Base-by-base conservation (phyloP, 2,329 filamentous ascomycete genomes). In the Xylogone sp. region DNA sequence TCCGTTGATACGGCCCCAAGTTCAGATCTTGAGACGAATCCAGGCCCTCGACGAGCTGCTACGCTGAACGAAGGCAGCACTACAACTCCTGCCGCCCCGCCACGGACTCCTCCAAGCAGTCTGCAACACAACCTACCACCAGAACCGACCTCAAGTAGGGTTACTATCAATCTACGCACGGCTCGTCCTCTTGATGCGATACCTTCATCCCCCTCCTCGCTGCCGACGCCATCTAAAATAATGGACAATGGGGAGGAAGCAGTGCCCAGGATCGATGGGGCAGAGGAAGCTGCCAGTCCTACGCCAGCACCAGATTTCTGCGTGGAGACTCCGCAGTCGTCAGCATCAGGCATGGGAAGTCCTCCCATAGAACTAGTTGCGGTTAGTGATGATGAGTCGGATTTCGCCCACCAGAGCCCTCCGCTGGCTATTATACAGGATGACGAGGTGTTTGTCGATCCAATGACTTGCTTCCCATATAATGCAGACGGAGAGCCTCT, bases 161-260 rank as follows among this genome's bases (percentile, higher is more conserved):
- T 84, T 46, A 84, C 82, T 9, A 76, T 85, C 49, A 84, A 84
- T 60, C 69, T 84, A 46, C 78, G 81, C 76, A 76, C 58, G 61
- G 66, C 54, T 68, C 70, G 70, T 16, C 63, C 65, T 43, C 66
- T 71, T 45, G 71, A 74, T 20, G 65, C 68, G 16, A 69, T 70
- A 22, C 67, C 71, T 18, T 73, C 75, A 20, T 75, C 72, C 3
- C 71, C 77, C 3, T 56, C 68, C 12, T 77, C 77, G 7, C 72
- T 72, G 22, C 64, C 64, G 43, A 65, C 65, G 45, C 60, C 59
- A 6, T 61, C 59, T 43, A 65, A 62, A 52, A 65, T 65, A 60
- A 42, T 43, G 22, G 47, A 54, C 22, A 50, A 44, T 42, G 51
- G 45, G 42, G 55, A 58, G 22, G 55, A 62, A 39, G 48, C 39